Evolutionary conservation across 805 yeast genomes (phyloP).

Genomic region (Metschnikowia henanensis): DNA sequence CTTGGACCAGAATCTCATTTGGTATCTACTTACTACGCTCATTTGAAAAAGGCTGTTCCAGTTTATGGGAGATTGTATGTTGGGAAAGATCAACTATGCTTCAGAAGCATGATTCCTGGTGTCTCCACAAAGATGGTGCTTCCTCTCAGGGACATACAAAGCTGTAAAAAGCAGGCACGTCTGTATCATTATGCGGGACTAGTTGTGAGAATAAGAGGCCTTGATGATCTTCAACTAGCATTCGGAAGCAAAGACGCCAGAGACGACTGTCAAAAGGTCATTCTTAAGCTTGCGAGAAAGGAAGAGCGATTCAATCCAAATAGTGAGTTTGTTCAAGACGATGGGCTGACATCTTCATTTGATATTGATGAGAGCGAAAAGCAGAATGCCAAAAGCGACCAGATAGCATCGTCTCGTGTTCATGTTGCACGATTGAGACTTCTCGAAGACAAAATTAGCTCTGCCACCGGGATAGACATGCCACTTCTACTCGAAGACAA

Average conservation of each 20-base stretch:
- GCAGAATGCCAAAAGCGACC: constrained; percentile 6
- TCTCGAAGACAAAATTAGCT: constrained; percentile 64
- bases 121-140: constrained; percentile 77
- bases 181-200: constrained; percentile 55
- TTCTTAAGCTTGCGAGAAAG: constrained; percentile 33
- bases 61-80: constrained; percentile 81
- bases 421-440: constrained; percentile 62
- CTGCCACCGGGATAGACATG: constrained; percentile 60
- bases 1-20: constrained; percentile 51
- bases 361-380: constrained; percentile 5
- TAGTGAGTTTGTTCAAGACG: constrained; percentile 9
- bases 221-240: constrained; percentile 76
- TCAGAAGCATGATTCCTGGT: constrained; percentile 77
- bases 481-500: constrained; percentile 71
- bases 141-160: constrained; percentile 74
- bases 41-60: constrained; percentile 71
- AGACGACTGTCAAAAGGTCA: constrained; percentile 66
- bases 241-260: constrained; percentile 63
- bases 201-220: constrained; percentile 67
- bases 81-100: constrained; percentile 70
- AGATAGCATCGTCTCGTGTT: constrained; percentile 21
- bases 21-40: constrained; percentile 68
- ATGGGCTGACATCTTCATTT: constrained; percentile 8
- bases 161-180: constrained; percentile 43
- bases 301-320: constrained; percentile 41